Evolutionary conservation across 177 flowering plant species (phyloP), one percentile per base, ranked within the genome.

Genomic region (Vitis hybrid): DNA sequence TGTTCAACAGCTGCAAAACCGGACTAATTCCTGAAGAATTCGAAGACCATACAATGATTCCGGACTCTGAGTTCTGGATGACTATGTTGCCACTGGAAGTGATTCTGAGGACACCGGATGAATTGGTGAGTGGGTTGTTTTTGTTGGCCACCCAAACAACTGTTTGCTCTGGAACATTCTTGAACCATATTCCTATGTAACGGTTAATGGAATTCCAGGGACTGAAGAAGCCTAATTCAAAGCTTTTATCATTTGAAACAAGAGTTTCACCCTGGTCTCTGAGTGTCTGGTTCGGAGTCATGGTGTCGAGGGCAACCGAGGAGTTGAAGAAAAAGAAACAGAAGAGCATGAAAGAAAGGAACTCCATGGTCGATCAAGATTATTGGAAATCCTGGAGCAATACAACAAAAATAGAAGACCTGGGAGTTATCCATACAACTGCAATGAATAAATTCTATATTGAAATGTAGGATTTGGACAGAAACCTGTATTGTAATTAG

Each of bases 141-240:
- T 69, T 58, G 62, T 75, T 75, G 40, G 74, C 78, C 3, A 75
- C 74, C 78, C 71, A 70, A n/a, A 27, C 30, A 2, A 66, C 60
- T 1, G 65, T 61, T 12, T 62, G 24, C 2, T 52, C 6, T 11
- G 66, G 46, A 19, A 61, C 40, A 3, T 75, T 59, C 21, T 63
- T 66, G 74, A 48, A 75, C 78, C 74, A 70, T 55, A 70, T 75
- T 11, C 71, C 78, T 2, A 75, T 2, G 11, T 75, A 70, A 2
- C 74, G 60, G 21, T 32, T n/a, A 14, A 7, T 40, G 56, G 72
- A 52, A 11, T 35, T 64, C n/a, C 56, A 32, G 12, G 77, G 65
- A 32, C 70, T 65, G 62, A 74, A 74, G 68, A 74, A 74, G 18
- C 77, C 77, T 40, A 74, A 15, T n/a, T 24, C 68, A 52, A 69